Conservation (phyloP, 164 flowering plant genomes). For the Annona cherimola region DNA sequence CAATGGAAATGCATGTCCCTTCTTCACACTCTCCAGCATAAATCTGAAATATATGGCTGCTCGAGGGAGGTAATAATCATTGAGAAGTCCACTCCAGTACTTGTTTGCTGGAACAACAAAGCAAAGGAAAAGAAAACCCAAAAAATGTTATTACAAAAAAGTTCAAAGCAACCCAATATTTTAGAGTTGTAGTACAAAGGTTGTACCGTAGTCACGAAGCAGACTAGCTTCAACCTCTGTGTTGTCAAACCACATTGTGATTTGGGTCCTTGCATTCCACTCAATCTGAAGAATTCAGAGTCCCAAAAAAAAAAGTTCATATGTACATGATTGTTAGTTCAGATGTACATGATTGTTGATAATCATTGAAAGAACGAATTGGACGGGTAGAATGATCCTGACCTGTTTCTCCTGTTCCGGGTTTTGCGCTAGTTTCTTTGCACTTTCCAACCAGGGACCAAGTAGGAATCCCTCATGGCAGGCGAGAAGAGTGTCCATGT, state of each 20-base stretch:
- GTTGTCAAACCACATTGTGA: constrained; percentile 84
- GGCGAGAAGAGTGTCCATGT: constrained; percentile 56
- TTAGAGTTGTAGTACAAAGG: background rate
- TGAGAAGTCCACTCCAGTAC: constrained; percentile 73
- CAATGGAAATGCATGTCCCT: constrained; percentile 35
- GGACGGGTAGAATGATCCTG: background rate
- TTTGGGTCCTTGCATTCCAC: constrained; percentile 84
- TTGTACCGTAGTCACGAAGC: constrained; percentile 71
- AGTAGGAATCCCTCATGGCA: constrained; percentile 70
- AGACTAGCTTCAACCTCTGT: constrained; percentile 65
- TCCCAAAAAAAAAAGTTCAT: background rate
- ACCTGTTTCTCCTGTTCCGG: constrained; percentile 63
- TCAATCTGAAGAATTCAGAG: constrained; percentile 41
- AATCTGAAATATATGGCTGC: constrained; percentile 66
- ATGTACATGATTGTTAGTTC: background rate
- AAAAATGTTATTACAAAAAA: background rate
- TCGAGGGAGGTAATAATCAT: constrained; percentile 68
- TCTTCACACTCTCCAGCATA: constrained; percentile 42
- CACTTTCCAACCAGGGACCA: constrained; percentile 82
- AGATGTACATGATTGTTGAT: background rate
- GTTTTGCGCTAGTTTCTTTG: constrained; percentile 57
- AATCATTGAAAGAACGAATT: background rate
- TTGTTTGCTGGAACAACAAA: constrained; percentile 44
- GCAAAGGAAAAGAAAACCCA: background rate
- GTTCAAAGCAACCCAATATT: background rate